Evolutionary conservation across 2,329 filamentous ascomycete species (phyloP), one percentile per base, ranked within the genome.

Genomic region (Dactylellina cionopaga): DNA sequence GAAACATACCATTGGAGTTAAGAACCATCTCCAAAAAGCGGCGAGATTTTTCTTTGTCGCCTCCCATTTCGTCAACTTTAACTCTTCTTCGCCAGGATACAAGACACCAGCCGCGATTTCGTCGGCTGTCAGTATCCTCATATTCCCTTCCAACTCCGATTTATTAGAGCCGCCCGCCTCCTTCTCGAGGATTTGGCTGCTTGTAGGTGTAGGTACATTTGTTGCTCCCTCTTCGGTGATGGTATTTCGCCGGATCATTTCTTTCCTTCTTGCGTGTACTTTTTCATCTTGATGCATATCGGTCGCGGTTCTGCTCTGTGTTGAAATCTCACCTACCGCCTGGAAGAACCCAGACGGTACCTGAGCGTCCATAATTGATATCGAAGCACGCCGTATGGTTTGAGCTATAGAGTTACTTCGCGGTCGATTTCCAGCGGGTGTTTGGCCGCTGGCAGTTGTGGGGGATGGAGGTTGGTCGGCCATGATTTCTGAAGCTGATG

Each of bases 21-120:
- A 82, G 76, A 90, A 86, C 82, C 92, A 96, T 56, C 86, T 85
- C 87, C 87, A 89, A 78, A 90, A 91, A 0, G 86, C 84, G 25
- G 84, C 81, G 10, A 88, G 77, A 1, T 85, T 86, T 56, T 88
- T 86, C 17, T 80, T 81, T 1, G 86, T 85, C 1, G 88, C 85
- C 65, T 87, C 85, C 33, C 82, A 84, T 82, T 85, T 87, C 0
- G 87, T 82, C 1, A 83, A 75, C 62, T 82, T 81, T 37, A 63
- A 51, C 25, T 81, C 76, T 87, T 86, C 62, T 84, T 86, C 3
- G 86, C 87, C 19, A 86, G 66, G 66, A 41, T 71, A 71, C 87
- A 76, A 88, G 89, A 77, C 89, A 85, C 76, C 89, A 89, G 41
- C 87, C 86, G 76, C 89, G 89, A n/a, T 83, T 81, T 74, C 86